Evolutionary conservation across 2,329 filamentous ascomycete species (phyloP).

Genomic region (Epichloe festucae): DNA sequence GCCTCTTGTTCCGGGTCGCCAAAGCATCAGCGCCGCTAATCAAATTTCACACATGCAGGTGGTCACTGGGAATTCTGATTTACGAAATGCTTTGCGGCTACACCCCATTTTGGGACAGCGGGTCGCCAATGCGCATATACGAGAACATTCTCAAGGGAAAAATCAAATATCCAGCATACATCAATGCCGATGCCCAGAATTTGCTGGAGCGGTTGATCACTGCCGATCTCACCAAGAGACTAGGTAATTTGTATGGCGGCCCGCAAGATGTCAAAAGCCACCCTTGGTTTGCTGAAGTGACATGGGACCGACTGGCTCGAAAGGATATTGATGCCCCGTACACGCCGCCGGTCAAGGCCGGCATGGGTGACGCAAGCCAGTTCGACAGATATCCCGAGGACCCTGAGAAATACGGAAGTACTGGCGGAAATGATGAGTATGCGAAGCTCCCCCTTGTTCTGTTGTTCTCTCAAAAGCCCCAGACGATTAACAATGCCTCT

Average conservation of each 20-base stretch:
- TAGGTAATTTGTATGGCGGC: constrained; percentile 88
- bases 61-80: constrained; percentile 95
- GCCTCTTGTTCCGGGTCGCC: not conserved
- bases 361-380: constrained; percentile 87
- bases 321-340: constrained; percentile 99
- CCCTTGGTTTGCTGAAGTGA: constrained; percentile 93
- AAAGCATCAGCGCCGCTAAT: constrained; percentile 1
- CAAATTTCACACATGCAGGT: constrained; percentile 42
- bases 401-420: constrained; percentile 75
- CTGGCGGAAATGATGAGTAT: constrained; percentile 67
- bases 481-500: constrained; percentile 7
- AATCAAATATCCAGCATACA: constrained; percentile 93
- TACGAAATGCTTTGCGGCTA: constrained; percentile 99
- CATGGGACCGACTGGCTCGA: constrained; percentile 84
- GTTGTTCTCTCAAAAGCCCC: constrained; percentile 16
- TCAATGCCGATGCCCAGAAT: constrained; percentile 88
- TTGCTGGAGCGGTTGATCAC: constrained; percentile 89
- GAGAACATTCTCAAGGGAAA: constrained; percentile 95
- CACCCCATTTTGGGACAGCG: constrained; percentile 97
- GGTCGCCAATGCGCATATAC: constrained; percentile 97
- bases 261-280: constrained; percentile 90
- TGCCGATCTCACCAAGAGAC: constrained; percentile 80
- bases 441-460: constrained; percentile 18
- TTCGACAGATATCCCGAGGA: constrained; percentile 98
- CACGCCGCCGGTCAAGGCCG: constrained; percentile 87